These are phyloP conservation scores for Scenedesmus sp. DNA, from an alignment of 163 green algal species.

Conservation along the genomic window DNA sequence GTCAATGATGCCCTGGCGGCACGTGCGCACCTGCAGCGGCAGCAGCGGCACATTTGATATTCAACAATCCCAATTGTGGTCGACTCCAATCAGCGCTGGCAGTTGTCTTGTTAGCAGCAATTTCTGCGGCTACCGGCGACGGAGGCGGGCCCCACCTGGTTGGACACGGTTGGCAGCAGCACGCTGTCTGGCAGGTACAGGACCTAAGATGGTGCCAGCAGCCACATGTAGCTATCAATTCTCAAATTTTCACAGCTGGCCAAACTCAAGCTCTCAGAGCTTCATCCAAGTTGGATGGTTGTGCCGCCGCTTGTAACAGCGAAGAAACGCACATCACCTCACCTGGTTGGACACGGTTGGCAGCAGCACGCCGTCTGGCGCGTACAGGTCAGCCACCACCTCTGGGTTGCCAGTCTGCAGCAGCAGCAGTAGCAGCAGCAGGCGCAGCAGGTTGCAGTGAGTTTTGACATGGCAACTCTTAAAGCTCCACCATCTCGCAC, in stretches of 20 bases:
- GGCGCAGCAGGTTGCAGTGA: neutral
- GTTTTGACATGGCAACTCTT: no score
- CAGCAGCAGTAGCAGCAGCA: slow-evolving; percentile 9
- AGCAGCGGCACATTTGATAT: neutral
- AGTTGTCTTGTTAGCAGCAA: no score
- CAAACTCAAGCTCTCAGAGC: no score
- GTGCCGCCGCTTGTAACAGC: no score
- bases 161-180: slow-evolving; percentile 61
- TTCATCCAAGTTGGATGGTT: no score
- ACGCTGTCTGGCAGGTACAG: slow-evolving; percentile 53
- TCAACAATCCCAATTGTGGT: neutral
- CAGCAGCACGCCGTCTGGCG: slow-evolving; percentile 55
- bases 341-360: slow-evolving; percentile 59
- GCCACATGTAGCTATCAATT: no score
- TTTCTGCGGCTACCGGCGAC: no score
- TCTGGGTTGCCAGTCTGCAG: slow-evolving; percentile 40
- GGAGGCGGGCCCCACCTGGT: slow-evolving; percentile 25
- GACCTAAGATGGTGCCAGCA: no score
- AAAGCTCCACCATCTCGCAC: slow-evolving; percentile 21
- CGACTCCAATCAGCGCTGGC: no score
- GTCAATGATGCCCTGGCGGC: slow-evolving; percentile 49
- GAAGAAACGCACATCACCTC: neutral
- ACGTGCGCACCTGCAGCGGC: slow-evolving; percentile 39
- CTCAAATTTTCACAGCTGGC: no score
- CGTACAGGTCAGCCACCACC: slow-evolving; percentile 59